Evolutionary conservation across 768 basidiomycete species (phyloP), one percentile per base, ranked within the genome.

Genomic region (Favolaschia claudopus): DNA sequence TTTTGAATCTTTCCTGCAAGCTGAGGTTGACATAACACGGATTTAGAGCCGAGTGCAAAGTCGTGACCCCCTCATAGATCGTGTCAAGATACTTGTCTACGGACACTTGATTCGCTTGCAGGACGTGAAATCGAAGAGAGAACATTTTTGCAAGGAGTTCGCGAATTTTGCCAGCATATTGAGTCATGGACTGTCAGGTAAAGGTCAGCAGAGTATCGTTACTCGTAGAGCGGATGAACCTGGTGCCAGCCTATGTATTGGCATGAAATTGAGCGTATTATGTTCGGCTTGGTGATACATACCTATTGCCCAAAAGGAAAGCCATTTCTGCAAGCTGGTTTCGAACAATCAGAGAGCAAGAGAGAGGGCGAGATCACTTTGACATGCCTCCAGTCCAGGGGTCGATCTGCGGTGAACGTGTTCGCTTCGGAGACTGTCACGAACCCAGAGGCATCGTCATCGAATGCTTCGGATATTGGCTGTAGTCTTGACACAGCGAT

Each of bases 241-340:
- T 62, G 59, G 49, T 69, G 65, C 60, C 69, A 71, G 5, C 70
- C 70, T 63, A 54, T 32, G 8, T n/a, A n/a, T n/a, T n/a, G n/a
- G n/a, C n/a, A n/a, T n/a, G n/a, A n/a, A n/a, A n/a, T n/a, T n/a
- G n/a, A n/a, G n/a, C n/a, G n/a, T n/a, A n/a, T n/a, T n/a, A n/a
- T n/a, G n/a, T n/a, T n/a, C n/a, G n/a, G n/a, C n/a, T n/a, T n/a
- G n/a, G n/a, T n/a, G n/a, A n/a, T n/a, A n/a, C n/a, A n/a, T n/a
- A n/a, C n/a, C n/a, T n/a, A n/a, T n/a, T n/a, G 72, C 70, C 75
- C 75, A 77, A 40, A 69, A 76, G 1, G 72, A 70, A 5, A 74
- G 56, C 72, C 75, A 75, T 32, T 67, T 69, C 1, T 60, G 67
- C 1, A 76, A 52, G 38, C 70, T 75, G 33, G n/a, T 40, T 20